These are phyloP conservation scores for Colletotrichum filicis DNA, from an alignment of 2,329 filamentous ascomycete genomes.

Conservation along the genomic window DNA sequence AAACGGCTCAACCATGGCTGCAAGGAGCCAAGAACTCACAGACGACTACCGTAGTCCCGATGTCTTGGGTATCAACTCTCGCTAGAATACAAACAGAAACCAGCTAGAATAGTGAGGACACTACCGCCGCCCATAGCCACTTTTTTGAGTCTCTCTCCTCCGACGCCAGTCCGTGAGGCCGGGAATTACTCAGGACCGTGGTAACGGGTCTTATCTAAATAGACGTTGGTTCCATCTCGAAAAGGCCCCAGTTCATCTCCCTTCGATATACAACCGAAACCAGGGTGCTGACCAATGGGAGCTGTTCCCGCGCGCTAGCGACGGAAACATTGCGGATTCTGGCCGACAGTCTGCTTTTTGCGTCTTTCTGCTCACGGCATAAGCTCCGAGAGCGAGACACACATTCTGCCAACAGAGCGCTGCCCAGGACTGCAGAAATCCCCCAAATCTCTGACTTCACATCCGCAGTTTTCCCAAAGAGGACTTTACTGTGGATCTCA, in stretches of 20 bases:
- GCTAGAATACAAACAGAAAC: not conserved
- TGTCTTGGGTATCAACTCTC: not conserved
- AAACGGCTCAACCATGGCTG: conserved; percentile 1
- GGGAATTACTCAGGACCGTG: conserved; percentile 27
- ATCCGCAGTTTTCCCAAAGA: not conserved
- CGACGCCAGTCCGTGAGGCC: not conserved
- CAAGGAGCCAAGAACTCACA: not conserved
- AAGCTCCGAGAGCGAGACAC: not conserved
- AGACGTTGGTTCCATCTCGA: conserved; percentile 11
- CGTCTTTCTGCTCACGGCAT: not conserved
- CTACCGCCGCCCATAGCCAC: not conserved
- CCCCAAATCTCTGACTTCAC: not conserved
- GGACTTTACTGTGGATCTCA: not conserved
- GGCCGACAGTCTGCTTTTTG: not conserved
- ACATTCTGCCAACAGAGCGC: not conserved
- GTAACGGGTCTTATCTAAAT: conserved; percentile 21
- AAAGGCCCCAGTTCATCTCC: conserved; percentile 30
- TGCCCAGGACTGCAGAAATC: not conserved
- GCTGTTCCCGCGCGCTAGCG: conserved; percentile 20
- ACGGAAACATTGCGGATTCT: conserved; percentile 26
- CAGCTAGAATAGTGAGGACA: not conserved
- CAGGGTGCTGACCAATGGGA: conserved; percentile 19
- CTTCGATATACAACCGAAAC: conserved; percentile 10
- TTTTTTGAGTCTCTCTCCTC: not conserved
- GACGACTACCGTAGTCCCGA: not conserved